Base-by-base conservation (phyloP, 2,329 filamentous ascomycete species). In the Fusarium irregulare region DNA sequence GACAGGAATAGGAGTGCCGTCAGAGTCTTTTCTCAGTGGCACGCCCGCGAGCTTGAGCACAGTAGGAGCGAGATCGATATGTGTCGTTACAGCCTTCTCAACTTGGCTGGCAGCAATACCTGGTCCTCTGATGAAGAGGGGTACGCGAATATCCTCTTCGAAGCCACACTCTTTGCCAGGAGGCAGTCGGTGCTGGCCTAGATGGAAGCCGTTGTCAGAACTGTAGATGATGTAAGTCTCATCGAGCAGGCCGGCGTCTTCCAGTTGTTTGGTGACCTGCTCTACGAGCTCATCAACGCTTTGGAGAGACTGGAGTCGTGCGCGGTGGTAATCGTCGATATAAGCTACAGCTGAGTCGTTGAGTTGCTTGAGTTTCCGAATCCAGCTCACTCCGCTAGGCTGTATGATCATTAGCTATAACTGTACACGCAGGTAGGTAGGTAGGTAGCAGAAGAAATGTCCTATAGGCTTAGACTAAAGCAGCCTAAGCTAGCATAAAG, bases 21-120 rank as follows among this genome's bases (percentile, higher is more conserved):
- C 88, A 72, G 90, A 88, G 47, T 88, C 85, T 0, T 79, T 70
- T 1, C 83, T 80, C 4, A 82, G 70, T 1, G 80, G 76, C 3
- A 80, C 78, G 1, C 83, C 81, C 1, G 80, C 83, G 2, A 80
- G 64, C 21, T 82, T 77, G 37, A 91, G 80, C 12, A 91, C 76
- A 0, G 89, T 91, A 0, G 89, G 89, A 1, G 87, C 88, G 3
- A 92, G 78, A 70, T 91, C 89, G 5, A 89, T 86, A 71, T 92
- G 90, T 0, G 88, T 86, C 0, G 87, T 90, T 3, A 87, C 83
- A 4, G 81, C 79, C 12, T 83, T 77, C 20, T 82, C 80, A 1
- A 76, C 76, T 7, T 74, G 59, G 0, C 80, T 80, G 20, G 80
- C 72, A 0, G 83, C 77, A 3, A 90, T 76, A 0, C 84, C 84